Percentiles rank a stretch among this genome's conserved stretches.
Evolutionary conservation across 257 asterid genomes (phyloP).

Genomic region (Nicotiana knightiana): DNA sequence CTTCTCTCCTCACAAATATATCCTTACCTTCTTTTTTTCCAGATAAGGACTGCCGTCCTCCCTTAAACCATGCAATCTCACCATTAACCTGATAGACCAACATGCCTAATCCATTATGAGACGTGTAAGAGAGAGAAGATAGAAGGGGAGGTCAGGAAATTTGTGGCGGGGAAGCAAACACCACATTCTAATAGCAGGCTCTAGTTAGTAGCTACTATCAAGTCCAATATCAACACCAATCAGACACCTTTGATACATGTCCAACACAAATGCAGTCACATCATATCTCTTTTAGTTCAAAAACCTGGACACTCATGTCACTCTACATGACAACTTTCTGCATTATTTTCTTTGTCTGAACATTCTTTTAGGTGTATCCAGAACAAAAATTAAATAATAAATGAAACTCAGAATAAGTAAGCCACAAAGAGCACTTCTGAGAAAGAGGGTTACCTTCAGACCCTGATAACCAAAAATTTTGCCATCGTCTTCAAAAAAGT

Average conservation of each 20-base stretch:
- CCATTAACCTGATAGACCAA: background rate
- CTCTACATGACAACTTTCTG: background rate
- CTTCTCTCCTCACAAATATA: background rate
- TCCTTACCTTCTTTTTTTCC: background rate
- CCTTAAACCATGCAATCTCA: background rate
- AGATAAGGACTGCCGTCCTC: background rate
- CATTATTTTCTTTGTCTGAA: background rate
- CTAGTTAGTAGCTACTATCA: background rate
- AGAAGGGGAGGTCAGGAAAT: background rate
- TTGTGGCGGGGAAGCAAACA: background rate
- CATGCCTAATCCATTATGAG: background rate
- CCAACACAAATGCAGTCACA: background rate
- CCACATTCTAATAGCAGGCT: background rate
- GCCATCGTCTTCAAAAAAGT: slow-evolving; percentile 74
- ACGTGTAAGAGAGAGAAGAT: background rate
- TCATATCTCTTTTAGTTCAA: background rate
- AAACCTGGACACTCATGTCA: background rate
- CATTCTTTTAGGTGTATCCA: background rate
- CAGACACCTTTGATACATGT: background rate
- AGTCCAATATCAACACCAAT: background rate
- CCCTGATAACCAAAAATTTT: slow-evolving; percentile 76
- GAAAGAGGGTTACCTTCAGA: slow-evolving; percentile 47
- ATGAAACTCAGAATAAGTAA: background rate
- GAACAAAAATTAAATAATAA: background rate
- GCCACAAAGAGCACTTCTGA: background rate